Percentiles rank a stretch among this genome's conserved stretches.
Conservation (phyloP, 805 yeast species). For the Kazachstania psychrophila region DNA sequence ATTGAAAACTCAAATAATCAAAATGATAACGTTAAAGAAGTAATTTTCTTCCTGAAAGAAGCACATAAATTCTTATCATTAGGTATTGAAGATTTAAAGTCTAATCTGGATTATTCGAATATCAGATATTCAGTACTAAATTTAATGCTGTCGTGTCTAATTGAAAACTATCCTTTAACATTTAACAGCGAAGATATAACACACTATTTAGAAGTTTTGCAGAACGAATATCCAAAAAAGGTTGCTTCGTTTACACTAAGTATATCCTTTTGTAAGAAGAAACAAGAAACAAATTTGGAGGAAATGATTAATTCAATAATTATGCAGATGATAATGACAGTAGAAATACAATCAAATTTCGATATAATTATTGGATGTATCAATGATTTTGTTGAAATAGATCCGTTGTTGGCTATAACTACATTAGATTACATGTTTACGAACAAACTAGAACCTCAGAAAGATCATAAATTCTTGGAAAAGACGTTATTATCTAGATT, state of each 20-base stretch:
- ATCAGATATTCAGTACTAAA: constrained; percentile 20
- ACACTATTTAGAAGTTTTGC: constrained; percentile 17
- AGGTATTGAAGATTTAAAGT: constrained; percentile 8
- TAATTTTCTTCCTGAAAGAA: constrained; percentile 16
- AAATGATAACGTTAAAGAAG: background rate
- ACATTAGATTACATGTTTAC: constrained; percentile 31
- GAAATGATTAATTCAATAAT: constrained; percentile 24
- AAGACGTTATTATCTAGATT: constrained; percentile 23
- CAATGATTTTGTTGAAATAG: constrained; percentile 20
- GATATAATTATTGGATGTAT: constrained; percentile 22
- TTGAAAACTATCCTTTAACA: constrained; percentile 11
- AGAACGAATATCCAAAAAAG: constrained; percentile 21
- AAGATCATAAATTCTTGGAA: constrained; percentile 23
- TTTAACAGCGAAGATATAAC: constrained; percentile 7
- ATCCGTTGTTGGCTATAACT: constrained; percentile 24
- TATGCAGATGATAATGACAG: constrained; percentile 32
- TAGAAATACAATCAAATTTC: constrained; percentile 18
- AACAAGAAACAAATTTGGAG: constrained; percentile 3
- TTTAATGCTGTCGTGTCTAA: constrained; percentile 23
- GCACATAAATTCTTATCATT: constrained; percentile 9
- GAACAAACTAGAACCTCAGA: constrained; percentile 24
- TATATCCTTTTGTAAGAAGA: constrained; percentile 14
- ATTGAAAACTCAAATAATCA: background rate
- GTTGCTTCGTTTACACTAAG: constrained; percentile 28
- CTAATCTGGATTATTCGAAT: constrained; percentile 12